Base-by-base conservation (phyloP, 371 early-diverging fungal genomes). In the Haplosporangium sp. region DNA sequence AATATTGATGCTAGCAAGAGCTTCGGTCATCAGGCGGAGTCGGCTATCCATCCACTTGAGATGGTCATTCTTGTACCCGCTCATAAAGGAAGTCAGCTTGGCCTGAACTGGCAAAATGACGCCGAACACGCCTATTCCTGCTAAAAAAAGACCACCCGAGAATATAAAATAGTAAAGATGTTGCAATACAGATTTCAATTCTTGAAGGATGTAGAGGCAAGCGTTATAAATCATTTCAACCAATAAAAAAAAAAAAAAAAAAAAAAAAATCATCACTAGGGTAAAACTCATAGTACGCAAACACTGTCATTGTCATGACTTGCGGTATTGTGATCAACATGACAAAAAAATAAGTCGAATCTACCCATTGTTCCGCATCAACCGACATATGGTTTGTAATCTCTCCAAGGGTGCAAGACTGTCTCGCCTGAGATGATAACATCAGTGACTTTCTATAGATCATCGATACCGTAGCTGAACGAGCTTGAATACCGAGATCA, bases 371-470 rank as follows among this genome's bases (percentile, higher is more conserved):
- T 19, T 77, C 77, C 17, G 72, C 69, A 57, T 77, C 77, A 2
- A 77, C 72, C 2, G 77, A 60, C 96, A 96, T 96, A 63, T 88
- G 90, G 70, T 97, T 97, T 19, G 95, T 95, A 69, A 97, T 96
- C 73, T 93, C 82, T 9, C 86, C 75, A 9, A 84, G 88, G 20
- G 96, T 96, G 35, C 89, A 92, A 53, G 84, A 85, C 79, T 95
- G 95, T 4, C 96, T 88, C 44, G 94, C 89, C 8, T 86, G 83
- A 73, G 92, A 95, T 38, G 95, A 94, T 8, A 98, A 88, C 4
- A 86, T 83, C 67, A 96, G 72, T 0, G 95, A 86, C 81, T 98
- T 98, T 75, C 89, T 89, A 82, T 97, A 98, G 45, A 98, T 91
- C n/a, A 95, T 44, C 2, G 44, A 8, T 13, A 11, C 44, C 13